Percentiles rank a stretch among this genome's conserved stretches.
phyloP scores from a whole-genome alignment of 805 yeast genomes.

The Spathaspora arborariae region DNA sequence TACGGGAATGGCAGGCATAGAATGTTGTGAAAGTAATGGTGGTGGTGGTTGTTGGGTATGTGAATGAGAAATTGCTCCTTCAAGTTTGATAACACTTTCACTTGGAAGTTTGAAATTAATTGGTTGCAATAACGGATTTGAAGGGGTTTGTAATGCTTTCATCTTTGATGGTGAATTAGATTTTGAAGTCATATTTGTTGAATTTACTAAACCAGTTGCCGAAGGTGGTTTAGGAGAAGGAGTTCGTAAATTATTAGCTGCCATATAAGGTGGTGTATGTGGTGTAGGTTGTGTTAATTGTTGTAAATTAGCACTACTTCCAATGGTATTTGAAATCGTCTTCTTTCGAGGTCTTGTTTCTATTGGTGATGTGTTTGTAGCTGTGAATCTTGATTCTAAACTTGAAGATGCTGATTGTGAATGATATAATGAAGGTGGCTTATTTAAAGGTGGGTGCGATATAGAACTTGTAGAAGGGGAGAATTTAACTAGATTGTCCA shows the following conservation, averaged over 20 bases:
- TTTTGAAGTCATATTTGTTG: slow-evolving; percentile 11
- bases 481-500: slow-evolving; percentile 40
- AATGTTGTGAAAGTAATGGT: slow-evolving; percentile 6
- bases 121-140: slow-evolving; percentile 52
- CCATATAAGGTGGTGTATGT: slow-evolving; percentile 40
- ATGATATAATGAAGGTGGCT: slow-evolving; percentile 42
- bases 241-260: slow-evolving; percentile 25
- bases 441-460: slow-evolving; percentile 24
- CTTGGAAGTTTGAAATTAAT: slow-evolving; percentile 41
- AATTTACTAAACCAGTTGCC: slow-evolving; percentile 14
- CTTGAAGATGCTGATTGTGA: slow-evolving; percentile 42
- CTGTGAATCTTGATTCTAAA: slow-evolving; percentile 28
- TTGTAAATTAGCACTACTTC: slow-evolving; percentile 21
- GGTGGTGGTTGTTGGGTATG: slow-evolving; percentile 9
- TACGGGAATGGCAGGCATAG: slow-evolving; percentile 9
- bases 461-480: slow-evolving; percentile 5
- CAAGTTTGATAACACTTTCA: background rate
- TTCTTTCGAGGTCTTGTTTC: slow-evolving; percentile 32
- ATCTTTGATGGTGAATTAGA: slow-evolving; percentile 40
- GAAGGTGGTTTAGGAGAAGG: slow-evolving; percentile 34
- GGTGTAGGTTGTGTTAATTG: slow-evolving; percentile 24
- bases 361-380: slow-evolving; percentile 14
- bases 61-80: slow-evolving; percentile 1
- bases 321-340: slow-evolving; percentile 35
- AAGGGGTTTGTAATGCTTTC: slow-evolving; percentile 47